Evolutionary conservation across 2,329 filamentous ascomycete genomes (phyloP).

Genomic region (Sphaerulina vaccinii): DNA sequence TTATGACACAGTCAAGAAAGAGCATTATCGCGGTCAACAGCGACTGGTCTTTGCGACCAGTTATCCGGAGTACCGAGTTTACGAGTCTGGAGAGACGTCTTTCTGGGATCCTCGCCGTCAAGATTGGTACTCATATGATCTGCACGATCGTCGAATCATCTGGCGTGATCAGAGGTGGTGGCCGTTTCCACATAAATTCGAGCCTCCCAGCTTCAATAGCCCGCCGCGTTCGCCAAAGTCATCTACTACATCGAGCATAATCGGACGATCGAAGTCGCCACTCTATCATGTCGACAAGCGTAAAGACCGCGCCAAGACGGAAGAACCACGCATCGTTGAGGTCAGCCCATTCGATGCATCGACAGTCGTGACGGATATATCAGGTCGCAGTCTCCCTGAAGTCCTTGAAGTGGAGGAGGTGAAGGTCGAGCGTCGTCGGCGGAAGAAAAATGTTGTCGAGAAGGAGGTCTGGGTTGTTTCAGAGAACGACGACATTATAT

Average conservation of each 20-base stretch:
- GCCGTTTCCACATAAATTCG: conserved; percentile 17
- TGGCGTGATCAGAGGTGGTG: conserved; percentile 18
- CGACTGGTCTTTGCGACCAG: conserved; percentile 11
- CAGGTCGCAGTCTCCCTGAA: background rate
- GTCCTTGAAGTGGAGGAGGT: conserved; percentile 4
- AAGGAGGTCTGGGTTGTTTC: conserved; percentile 1
- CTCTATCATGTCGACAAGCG: conserved; percentile 1
- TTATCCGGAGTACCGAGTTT: conserved; percentile 15
- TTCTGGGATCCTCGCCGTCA: conserved; percentile 16
- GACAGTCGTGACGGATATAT: background rate
- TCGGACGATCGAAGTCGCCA: background rate
- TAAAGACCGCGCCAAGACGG: conserved; percentile 6
- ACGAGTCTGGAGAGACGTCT: conserved; percentile 15
- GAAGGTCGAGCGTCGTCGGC: background rate
- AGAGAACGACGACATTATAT: conserved; percentile 9
- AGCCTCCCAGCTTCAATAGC: conserved; percentile 5
- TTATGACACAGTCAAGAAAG: conserved; percentile 16
- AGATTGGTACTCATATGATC: conserved; percentile 17
- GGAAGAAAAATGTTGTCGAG: background rate
- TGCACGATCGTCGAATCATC: conserved; percentile 12
- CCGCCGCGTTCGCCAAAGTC: background rate
- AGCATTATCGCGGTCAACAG: conserved; percentile 12
- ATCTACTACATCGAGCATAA: background rate
- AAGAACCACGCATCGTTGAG: conserved; percentile 9
- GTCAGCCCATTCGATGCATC: conserved; percentile 8